A percentile compares a stretch with the other conserved stretches of the same genome.
Conservation (phyloP, 2,329 filamentous ascomycete species). For the Venturia nashicola region DNA sequence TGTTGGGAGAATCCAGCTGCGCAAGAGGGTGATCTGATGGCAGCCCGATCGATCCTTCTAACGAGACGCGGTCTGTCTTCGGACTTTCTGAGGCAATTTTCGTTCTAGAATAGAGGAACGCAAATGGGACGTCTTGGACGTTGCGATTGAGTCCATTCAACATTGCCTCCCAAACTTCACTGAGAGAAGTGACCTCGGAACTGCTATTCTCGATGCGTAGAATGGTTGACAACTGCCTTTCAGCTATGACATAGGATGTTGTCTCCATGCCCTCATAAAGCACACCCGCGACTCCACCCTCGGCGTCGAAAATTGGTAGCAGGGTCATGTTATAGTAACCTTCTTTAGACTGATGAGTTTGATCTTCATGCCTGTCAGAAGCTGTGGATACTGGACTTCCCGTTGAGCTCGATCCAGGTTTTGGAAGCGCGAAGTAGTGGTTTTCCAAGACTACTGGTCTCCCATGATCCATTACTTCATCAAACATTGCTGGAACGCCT, state of each 20-base stretch:
- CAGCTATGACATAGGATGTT: neutral
- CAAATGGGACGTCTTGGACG: conserved; percentile 4
- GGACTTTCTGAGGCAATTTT: too few relatives aligned
- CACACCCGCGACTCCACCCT: neutral
- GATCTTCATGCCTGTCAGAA: neutral
- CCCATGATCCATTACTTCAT: neutral
- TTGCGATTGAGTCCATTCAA: neutral
- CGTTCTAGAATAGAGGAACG: conserved; percentile 1
- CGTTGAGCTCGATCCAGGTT: neutral
- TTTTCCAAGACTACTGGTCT: neutral
- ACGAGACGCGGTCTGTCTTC: neutral
- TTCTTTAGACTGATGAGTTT: neutral
- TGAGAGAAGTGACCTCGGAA: conserved; percentile 17
- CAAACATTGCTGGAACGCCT: neutral
- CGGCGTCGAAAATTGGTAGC: conserved; percentile 4
- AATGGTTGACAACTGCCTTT: neutral
- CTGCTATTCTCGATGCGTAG: conserved; percentile 10
- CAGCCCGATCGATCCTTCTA: conserved; percentile 5
- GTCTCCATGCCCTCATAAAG: neutral
- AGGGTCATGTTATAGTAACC: conserved; percentile 34
- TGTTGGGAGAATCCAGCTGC: neutral
- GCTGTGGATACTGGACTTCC: neutral
- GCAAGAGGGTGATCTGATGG: conserved; percentile 3
- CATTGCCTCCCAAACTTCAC: conserved; percentile 31
- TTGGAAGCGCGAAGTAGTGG: neutral